Evolutionary conservation across 495 filamentous ascomycete species (phyloP).

Genomic region (Penicillium chermesinum): DNA sequence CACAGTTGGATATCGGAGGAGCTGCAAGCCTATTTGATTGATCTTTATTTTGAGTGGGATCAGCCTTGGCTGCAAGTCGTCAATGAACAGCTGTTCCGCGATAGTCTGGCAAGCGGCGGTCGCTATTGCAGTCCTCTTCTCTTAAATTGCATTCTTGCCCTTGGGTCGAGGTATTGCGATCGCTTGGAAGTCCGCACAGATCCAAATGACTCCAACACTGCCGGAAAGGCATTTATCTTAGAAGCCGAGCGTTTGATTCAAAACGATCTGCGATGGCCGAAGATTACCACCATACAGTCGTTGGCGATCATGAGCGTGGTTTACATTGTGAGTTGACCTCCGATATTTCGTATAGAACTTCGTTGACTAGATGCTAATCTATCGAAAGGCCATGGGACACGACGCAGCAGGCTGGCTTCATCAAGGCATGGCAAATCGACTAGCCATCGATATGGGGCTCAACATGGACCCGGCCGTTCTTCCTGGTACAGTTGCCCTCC

Average conservation of each 20-base stretch:
- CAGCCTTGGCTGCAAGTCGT: constrained; percentile 70
- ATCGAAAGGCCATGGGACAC: constrained; percentile 20
- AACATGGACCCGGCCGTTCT: constrained; percentile 27
- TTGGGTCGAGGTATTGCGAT: constrained; percentile 69
- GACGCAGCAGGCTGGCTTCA: constrained; percentile 28
- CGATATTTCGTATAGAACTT: not conserved
- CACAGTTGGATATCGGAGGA: constrained; percentile 10
- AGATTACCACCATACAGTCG: constrained; percentile 72
- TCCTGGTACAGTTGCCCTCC: constrained; percentile 15
- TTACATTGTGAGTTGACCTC: constrained; percentile 26
- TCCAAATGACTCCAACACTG: constrained; percentile 55
- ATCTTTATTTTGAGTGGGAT: constrained; percentile 76
- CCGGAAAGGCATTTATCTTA: constrained; percentile 69
- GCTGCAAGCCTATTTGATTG: constrained; percentile 21
- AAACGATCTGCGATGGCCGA: constrained; percentile 51
- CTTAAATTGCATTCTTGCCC: constrained; percentile 67
- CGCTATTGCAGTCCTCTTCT: constrained; percentile 68
- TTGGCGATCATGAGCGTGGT: constrained; percentile 60
- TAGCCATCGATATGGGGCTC: constrained; percentile 27
- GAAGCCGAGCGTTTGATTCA: constrained; percentile 56
- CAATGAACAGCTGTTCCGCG: constrained; percentile 65
- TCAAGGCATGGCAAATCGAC: constrained; percentile 25
- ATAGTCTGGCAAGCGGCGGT: constrained; percentile 53
- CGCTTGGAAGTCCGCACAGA: constrained; percentile 57
- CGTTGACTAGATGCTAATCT: too few species aligned